Percentiles rank a stretch among this genome's conserved stretches.
Conservation (phyloP, 2,329 filamentous ascomycete genomes). For the Stachybotrys echinatus region DNA sequence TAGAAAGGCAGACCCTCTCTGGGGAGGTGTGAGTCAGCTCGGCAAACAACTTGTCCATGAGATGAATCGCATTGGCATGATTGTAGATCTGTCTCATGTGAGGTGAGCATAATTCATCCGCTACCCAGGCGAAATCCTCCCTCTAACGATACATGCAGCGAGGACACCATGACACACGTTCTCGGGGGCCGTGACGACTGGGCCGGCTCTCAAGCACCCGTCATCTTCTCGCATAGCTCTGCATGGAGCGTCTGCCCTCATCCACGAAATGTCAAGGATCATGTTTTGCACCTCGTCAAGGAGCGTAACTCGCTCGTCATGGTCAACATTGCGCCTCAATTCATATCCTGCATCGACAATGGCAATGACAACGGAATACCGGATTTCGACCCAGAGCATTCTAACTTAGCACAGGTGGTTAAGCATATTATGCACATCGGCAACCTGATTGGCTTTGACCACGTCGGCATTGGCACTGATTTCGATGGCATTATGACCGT, state of each 20-base stretch:
- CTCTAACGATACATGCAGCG: constrained; percentile 32
- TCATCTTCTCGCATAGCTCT: constrained; percentile 87
- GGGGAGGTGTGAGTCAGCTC: constrained; percentile 66
- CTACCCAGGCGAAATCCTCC: not conserved
- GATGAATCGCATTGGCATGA: constrained; percentile 93
- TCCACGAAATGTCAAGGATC: constrained; percentile 84
- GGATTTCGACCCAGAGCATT: constrained; percentile 59
- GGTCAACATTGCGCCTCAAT: constrained; percentile 83
- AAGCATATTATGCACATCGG: constrained; percentile 81
- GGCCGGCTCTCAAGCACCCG: constrained; percentile 70
- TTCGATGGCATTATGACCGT: constrained; percentile 71
- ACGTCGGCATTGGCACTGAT: constrained; percentile 85
- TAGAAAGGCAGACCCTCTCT: constrained; percentile 50
- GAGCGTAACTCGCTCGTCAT: constrained; percentile 72
- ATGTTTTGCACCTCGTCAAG: constrained; percentile 73
- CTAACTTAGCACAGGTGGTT: constrained; percentile 71
- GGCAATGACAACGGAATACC: constrained; percentile 61
- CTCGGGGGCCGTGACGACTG: constrained; percentile 60
- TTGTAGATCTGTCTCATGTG: constrained; percentile 81
- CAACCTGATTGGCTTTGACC: constrained; percentile 74
- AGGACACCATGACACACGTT: constrained; percentile 81
- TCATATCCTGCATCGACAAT: constrained; percentile 67
- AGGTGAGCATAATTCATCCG: constrained; percentile 22
- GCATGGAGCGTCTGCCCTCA: constrained; percentile 78
- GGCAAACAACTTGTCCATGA: constrained; percentile 70